A percentile compares a stretch with the other conserved stretches of the same genome.
Conservation (phyloP, 2,329 filamentous ascomycete genomes). For the Penicillium sp. region DNA sequence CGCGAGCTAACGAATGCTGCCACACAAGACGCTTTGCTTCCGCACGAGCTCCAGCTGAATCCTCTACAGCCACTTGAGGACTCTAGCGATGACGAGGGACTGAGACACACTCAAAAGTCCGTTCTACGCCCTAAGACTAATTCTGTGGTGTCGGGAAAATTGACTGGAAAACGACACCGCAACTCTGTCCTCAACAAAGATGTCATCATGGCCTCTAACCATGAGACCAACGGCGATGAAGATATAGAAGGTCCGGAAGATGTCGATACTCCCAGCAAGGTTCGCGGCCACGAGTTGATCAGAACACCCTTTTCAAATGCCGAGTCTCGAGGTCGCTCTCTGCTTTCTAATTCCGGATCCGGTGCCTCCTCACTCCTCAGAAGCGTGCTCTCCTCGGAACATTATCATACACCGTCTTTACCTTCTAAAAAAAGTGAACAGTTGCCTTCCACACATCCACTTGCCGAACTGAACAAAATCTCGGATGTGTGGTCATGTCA, state of each 20-base stretch:
- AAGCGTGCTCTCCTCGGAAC: conserved; percentile 14
- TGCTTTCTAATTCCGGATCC: conserved; percentile 7
- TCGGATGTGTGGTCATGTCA: conserved; percentile 16
- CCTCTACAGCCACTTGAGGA: conserved; percentile 32
- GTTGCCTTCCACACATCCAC: background rate
- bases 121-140: conserved; percentile 40
- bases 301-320: conserved; percentile 17
- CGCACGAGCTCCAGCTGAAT: conserved; percentile 25
- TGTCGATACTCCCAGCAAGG: conserved; percentile 20
- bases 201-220: conserved; percentile 11
- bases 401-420: conserved; percentile 4
- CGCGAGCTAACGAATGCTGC: conserved; percentile 34
- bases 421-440: conserved; percentile 5
- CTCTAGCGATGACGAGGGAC: conserved; percentile 28
- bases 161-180: conserved; percentile 38
- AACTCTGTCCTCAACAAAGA: conserved; percentile 22
- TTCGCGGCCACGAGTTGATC: conserved; percentile 20
- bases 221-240: conserved; percentile 4
- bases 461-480: conserved; percentile 6
- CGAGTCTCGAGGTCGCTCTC: conserved; percentile 10
- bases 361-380: conserved; percentile 16
- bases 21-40: conserved; percentile 22
- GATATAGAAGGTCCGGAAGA: conserved; percentile 15
- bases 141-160: conserved; percentile 34
- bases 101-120: conserved; percentile 37